These are phyloP conservation scores for Phytophthora pseudosyringae DNA, from an alignment of 352 stramenopile genomes.

Conservation along the genomic window DNA sequence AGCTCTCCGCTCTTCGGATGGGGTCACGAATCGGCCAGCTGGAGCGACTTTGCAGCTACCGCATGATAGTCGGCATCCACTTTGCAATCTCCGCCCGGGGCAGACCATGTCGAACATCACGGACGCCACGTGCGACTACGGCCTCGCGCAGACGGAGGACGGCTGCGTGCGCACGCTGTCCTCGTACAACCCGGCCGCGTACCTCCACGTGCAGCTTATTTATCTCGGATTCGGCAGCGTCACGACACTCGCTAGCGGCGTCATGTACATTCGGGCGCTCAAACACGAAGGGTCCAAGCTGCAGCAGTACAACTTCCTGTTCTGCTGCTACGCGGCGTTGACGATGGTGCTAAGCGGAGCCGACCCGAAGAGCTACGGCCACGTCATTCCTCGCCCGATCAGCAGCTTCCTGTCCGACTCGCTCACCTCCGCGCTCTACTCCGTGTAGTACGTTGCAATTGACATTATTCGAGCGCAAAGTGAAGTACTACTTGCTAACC, in stretches of 20 bases:
- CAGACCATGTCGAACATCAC: constrained; percentile 37
- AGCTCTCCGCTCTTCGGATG: constrained; percentile 34
- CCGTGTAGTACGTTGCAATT: constrained; percentile 46
- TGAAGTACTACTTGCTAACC: constrained; percentile 5
- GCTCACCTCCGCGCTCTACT: constrained; percentile 50
- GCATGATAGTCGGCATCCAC: constrained; percentile 13
- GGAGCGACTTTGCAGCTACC: constrained; percentile 4
- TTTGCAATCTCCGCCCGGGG: constrained; percentile 26
- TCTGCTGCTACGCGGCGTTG: constrained; percentile 45
- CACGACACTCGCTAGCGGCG: constrained; percentile 24
- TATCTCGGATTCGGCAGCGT: constrained; percentile 40
- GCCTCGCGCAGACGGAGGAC: constrained; percentile 34
- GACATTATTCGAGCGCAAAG: background rate
- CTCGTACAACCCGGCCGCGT: constrained; percentile 36
- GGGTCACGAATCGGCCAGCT: constrained; percentile 20
- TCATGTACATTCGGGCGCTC: constrained; percentile 41
- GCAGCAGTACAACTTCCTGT: constrained; percentile 48
- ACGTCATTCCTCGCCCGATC: constrained; percentile 45
- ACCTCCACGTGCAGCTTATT: constrained; percentile 39
- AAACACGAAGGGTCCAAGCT: constrained; percentile 40
- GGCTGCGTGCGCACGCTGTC: constrained; percentile 38
- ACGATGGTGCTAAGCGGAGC: constrained; percentile 42
- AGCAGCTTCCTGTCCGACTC: constrained; percentile 47
- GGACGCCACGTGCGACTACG: constrained; percentile 39
- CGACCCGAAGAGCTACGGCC: constrained; percentile 47